phyloP scores from a whole-genome alignment of 495 filamentous ascomycete genomes.

The Penicillium antarcticum region DNA sequence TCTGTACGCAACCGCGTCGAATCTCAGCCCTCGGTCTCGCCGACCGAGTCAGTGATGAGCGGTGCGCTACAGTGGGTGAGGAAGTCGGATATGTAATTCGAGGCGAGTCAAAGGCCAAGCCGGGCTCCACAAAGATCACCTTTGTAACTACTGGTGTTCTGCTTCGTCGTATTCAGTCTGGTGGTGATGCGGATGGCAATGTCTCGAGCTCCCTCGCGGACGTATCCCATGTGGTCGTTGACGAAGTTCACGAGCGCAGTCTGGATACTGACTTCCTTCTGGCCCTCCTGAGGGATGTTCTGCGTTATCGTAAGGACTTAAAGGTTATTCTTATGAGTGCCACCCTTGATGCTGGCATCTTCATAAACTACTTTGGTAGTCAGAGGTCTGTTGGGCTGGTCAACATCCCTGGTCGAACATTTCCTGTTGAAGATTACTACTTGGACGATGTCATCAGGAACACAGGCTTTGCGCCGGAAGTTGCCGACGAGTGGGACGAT shows the following conservation, averaged over 20 bases:
- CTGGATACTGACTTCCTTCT: slow-evolving; percentile 94
- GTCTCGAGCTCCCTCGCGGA: slow-evolving; percentile 77
- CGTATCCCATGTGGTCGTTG: slow-evolving; percentile 92
- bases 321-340: slow-evolving; percentile 98
- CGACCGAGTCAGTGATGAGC: slow-evolving; percentile 90
- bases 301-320: slow-evolving; percentile 72
- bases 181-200: slow-evolving; percentile 71
- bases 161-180: slow-evolving; percentile 81
- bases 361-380: slow-evolving; percentile 77
- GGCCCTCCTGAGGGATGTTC: slow-evolving; percentile 80
- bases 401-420: slow-evolving; percentile 85
- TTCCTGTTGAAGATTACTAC: slow-evolving; percentile 85
- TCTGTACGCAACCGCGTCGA: slow-evolving; percentile 91
- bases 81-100: slow-evolving; percentile 95
- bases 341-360: slow-evolving; percentile 86
- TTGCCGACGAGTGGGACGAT: slow-evolving; percentile 30
- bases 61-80: slow-evolving; percentile 74
- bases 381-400: slow-evolving; percentile 67
- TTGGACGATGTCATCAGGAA: slow-evolving; percentile 81
- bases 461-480: slow-evolving; percentile 64
- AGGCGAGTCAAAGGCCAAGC: slow-evolving; percentile 73
- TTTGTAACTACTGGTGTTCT: slow-evolving; percentile 98
- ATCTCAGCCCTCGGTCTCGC: slow-evolving; percentile 94
- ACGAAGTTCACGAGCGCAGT: slow-evolving; percentile 96
- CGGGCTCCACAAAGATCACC: slow-evolving; percentile 76